Evolutionary conservation across 108 stramenopile species (phyloP), one percentile per base, ranked within the genome.

Genomic region (Hondaea fermentalgiana): DNA sequence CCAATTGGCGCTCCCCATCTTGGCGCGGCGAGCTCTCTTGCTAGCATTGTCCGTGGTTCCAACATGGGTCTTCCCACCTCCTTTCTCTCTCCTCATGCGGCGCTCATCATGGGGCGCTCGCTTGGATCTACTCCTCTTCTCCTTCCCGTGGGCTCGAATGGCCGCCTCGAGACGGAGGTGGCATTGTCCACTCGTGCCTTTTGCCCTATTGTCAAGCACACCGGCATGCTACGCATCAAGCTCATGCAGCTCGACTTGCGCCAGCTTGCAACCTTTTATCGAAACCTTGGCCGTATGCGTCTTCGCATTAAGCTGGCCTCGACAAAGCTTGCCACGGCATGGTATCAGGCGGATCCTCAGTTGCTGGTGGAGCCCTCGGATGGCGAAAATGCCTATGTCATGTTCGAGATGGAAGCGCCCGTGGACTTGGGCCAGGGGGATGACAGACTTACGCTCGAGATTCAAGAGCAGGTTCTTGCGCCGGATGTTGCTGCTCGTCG

Each of bases 1-100:
- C 93, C 93, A 4, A 90, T 95, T 28, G 94, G 94, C 44, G 95
- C 93, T 8, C 95, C 95, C 0, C 95, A 94, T 87, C 71, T 93
- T 4, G 95, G 95, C 16, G 92, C 94, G 4, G 92, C 92, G 55
- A 93, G 90, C 58, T 83, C 92, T 44, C 49, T 94, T 17, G 90
- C 93, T 8, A 72, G 76, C 53, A 87, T 90, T 17, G 91, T 95
- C 21, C 69, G 88, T 29, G 95, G 95, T 29, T 92, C 93, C 71
- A 94, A 92, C 59, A 95, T 95, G 94, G 92, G 94, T 5, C 72
- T 95, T 58, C 64, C 64, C 42, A 90, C 88, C 35, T 87, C 92
- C 55, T 95, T 94, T 87, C 76, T 95, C 43, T 90, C 87, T 57
- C 88, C 93, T 55, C 93, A 92, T 42, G 94, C 94, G 87, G 92